Evolutionary conservation across 306 rosid genomes (phyloP).

Genomic region (Elaeagnus macrophylla): DNA sequence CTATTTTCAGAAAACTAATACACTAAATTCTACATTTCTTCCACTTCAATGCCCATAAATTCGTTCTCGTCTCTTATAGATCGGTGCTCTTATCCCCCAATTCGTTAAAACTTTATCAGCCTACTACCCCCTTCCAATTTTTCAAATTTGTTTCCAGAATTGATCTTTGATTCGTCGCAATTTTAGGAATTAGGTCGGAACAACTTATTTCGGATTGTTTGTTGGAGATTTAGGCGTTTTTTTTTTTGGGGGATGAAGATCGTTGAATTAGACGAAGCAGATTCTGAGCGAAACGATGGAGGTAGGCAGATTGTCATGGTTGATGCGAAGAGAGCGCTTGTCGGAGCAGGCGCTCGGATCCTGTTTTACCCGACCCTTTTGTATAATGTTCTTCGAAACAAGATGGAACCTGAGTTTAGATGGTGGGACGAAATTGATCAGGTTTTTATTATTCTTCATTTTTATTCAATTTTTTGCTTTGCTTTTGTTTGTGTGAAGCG

Average conservation of each 20-base stretch:
- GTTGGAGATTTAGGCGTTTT: constrained; percentile 7
- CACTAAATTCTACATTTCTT: no score
- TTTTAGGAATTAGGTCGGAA: constrained; percentile 11
- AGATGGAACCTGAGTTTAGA: constrained; percentile 86
- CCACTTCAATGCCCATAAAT: no score
- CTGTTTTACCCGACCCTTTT: constrained; percentile 87
- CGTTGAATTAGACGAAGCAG: constrained; percentile 67
- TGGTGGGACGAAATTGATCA: constrained; percentile 99
- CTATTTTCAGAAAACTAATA: no score
- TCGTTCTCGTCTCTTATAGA: no score
- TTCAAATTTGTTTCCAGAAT: no score
- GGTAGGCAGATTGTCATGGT: constrained; percentile 60
- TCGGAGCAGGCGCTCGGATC: constrained; percentile 94
- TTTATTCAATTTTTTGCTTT: no score
- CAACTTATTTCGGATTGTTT: background rate
- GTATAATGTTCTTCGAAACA: constrained; percentile 94
- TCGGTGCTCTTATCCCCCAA: no score
- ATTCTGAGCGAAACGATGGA: constrained; percentile 29
- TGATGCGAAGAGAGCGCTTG: constrained; percentile 80
- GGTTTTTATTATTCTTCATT: constrained; percentile 34
- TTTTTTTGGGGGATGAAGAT: constrained; percentile 52
- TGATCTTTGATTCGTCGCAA: background rate
- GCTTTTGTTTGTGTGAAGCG: no score
- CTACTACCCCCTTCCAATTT: no score
- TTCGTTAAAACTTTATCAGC: no score